Evolutionary conservation across 2,329 filamentous ascomycete species (phyloP).

Genomic region (Aspergillus sp.): DNA sequence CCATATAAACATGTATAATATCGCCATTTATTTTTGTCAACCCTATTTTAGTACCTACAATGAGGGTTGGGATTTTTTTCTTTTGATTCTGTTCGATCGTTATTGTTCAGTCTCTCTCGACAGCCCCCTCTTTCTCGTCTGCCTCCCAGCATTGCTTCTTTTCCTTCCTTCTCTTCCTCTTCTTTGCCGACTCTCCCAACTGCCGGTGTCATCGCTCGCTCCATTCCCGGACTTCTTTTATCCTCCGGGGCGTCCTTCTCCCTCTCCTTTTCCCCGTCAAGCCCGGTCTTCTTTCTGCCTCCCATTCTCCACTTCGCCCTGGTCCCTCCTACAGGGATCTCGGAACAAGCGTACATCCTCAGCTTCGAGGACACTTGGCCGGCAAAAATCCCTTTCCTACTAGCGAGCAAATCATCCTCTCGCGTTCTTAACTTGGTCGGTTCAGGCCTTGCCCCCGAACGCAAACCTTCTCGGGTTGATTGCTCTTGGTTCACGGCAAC

Average conservation of each 20-base stretch:
- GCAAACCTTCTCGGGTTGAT: slow-evolving; percentile 20
- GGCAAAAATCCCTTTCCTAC: slow-evolving; percentile 6
- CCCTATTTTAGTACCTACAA: no score
- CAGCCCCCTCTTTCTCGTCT: neutral
- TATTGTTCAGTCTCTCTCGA: slow-evolving; percentile 1
- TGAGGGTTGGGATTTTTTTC: neutral
- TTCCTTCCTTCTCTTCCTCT: neutral
- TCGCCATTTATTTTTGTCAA: neutral
- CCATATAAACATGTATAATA: neutral
- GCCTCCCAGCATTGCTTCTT: neutral
- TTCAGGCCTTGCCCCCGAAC: slow-evolving; percentile 23
- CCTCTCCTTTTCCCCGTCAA: neutral
- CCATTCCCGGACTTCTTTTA: slow-evolving; percentile 1
- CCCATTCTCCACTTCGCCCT: slow-evolving; percentile 3
- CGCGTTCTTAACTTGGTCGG: slow-evolving; percentile 11
- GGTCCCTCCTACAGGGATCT: slow-evolving; percentile 6
- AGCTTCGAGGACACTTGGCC: slow-evolving; percentile 4
- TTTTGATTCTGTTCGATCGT: slow-evolving; percentile 7
- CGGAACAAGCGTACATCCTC: slow-evolving; percentile 5
- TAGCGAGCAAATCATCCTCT: slow-evolving; percentile 14
- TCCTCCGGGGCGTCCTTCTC: neutral
- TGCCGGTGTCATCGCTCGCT: slow-evolving; percentile 4
- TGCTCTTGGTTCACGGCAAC: slow-evolving; percentile 7
- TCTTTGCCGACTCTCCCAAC: neutral
- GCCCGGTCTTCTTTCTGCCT: neutral